Base-by-base conservation (phyloP, 257 asterid genomes). In the Petrea volubilis region DNA sequence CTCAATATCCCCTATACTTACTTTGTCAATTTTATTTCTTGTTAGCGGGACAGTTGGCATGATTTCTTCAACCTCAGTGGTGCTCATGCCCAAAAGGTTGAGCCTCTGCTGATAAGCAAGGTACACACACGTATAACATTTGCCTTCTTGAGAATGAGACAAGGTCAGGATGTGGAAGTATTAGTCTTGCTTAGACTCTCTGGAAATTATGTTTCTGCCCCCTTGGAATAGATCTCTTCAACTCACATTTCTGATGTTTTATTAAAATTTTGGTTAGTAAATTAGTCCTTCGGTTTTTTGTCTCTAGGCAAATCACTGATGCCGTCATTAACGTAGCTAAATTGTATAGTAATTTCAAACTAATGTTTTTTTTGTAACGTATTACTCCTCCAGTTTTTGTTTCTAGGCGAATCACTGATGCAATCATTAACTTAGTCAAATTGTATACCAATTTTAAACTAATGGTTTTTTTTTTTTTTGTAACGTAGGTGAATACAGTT, bases 41-140 rank as follows among this genome's bases (percentile, higher is more conserved):
- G n/a, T 52, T 77, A 92, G 99, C 72, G 87, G 89, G 81, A 75
- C 75, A 78, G 86, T 69, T 95, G 90, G 95, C 85, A 66, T 36
- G 94, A 86, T 60, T 91, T 89, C 87, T 84, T 91, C 87, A 84
- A 90, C 79, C 93, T 95, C 63, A 85, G 88, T 67, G 96, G 97
- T 38, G 71, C 89, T 46, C 81, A 67, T 74, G 84, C 87, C 14
- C 83, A 80, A 76, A 92, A 88, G 80, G 90, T 95, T 53, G 87
- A 89, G 79, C 99, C 99, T 64, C 95, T 95, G 56, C 57, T 88
- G 24, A 78, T 91, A 73, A 91, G 97, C 91, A 93, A 93, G 97
- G 98, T 93, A 90, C 72, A 41, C 58, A 15, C 20, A 58, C 60
- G 9, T 46, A 29, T 33, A 10, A 10, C 17, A 25, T 49, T 49